These are phyloP conservation scores for Meyerozyma elateridarum DNA, from an alignment of 1,139 yeast species.

Conservation along the genomic window DNA sequence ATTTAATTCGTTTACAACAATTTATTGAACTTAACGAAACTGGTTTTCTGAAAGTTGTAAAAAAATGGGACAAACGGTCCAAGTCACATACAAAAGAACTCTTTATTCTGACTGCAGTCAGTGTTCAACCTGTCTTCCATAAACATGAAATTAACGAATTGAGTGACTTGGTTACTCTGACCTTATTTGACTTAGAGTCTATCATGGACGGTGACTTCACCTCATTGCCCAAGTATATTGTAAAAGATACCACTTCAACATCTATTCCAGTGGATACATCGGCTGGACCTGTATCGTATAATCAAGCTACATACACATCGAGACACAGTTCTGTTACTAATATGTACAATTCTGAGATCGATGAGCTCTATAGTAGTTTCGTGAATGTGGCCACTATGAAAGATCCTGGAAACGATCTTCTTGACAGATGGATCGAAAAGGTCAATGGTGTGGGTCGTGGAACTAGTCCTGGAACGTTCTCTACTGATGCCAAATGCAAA, in stretches of 20 bases:
- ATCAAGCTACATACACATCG: slow-evolving; percentile 6
- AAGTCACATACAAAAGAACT: slow-evolving; percentile 92
- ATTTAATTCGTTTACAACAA: slow-evolving; percentile 81
- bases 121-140: slow-evolving; percentile 95
- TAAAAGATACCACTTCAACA: not conserved
- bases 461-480: slow-evolving; percentile 4
- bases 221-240: slow-evolving; percentile 20
- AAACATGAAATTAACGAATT: slow-evolving; percentile 80
- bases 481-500: slow-evolving; percentile 27
- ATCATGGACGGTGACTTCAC: slow-evolving; percentile 71
- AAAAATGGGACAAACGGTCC: slow-evolving; percentile 97
- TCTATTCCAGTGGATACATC: slow-evolving; percentile 1
- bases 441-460: slow-evolving; percentile 21
- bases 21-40: slow-evolving; percentile 92
- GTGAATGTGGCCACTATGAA: slow-evolving; percentile 52
- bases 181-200: slow-evolving; percentile 80
- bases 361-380: slow-evolving; percentile 65
- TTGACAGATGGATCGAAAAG: slow-evolving; percentile 49
- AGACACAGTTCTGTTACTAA: slow-evolving; percentile 14
- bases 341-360: slow-evolving; percentile 40
- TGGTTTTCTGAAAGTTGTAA: slow-evolving; percentile 90
- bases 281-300: not conserved
- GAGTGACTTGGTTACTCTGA: slow-evolving; percentile 75
- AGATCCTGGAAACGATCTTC: slow-evolving; percentile 39
- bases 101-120: slow-evolving; percentile 86